A percentile compares a stretch with the other conserved stretches of the same genome.
Evolutionary conservation across 306 rosid genomes (phyloP).

Genomic region (Prunus armeniaca): DNA sequence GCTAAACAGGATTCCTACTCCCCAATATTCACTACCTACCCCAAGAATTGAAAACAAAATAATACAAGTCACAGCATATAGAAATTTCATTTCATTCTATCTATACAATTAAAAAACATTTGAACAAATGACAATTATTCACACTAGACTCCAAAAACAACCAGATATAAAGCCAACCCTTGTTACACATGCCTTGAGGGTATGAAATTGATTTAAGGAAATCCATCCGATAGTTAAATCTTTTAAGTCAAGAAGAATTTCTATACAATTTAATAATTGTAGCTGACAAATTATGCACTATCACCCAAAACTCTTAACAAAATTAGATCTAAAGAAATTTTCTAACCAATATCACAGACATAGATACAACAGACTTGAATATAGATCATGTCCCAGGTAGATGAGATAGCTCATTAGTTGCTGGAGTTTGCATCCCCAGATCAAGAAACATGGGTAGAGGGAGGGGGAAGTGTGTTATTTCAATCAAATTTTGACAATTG

Average conservation of each 20-base stretch:
- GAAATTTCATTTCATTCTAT: neutral
- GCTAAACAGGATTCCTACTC: neutral
- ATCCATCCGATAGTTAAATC: neutral
- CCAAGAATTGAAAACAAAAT: neutral
- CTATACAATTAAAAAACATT: neutral
- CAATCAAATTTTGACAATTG: neutral
- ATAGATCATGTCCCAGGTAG: neutral
- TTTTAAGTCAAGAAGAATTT: neutral
- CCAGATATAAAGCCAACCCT: neutral
- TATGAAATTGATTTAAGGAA: neutral
- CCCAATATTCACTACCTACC: neutral
- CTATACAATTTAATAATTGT: too few species aligned
- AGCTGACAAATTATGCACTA: neutral
- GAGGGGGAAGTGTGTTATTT: neutral
- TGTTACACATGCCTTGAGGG: neutral
- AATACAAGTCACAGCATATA: neutral
- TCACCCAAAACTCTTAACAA: too few species aligned
- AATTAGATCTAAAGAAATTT: neutral
- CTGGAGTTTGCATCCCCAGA: neutral
- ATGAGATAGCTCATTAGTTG: neutral
- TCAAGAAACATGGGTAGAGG: neutral
- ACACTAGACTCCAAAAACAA: neutral
- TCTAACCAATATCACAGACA: neutral
- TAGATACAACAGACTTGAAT: neutral
- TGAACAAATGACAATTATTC: neutral